These are phyloP conservation scores for Gossypium laxum DNA, from an alignment of 441 rosid genomes.

Conservation along the genomic window DNA sequence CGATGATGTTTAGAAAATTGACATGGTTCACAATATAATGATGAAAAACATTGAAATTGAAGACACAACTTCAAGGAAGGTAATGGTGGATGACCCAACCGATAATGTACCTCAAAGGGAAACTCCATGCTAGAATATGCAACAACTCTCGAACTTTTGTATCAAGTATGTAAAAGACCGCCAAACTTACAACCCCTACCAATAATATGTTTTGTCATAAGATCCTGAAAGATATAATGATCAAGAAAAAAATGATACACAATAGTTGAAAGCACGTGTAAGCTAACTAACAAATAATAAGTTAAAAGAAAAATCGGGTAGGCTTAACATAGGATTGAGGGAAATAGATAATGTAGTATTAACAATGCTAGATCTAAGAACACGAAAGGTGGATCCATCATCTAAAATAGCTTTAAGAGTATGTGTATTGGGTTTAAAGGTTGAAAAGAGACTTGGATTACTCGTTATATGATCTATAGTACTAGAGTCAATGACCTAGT, in stretches of 20 bases:
- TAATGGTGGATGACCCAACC: background rate
- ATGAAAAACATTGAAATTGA: background rate
- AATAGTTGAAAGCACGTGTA: background rate
- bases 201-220: background rate
- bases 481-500: background rate
- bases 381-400: background rate
- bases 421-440: background rate
- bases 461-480: background rate
- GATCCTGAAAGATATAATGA: background rate
- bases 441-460: background rate
- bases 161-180: background rate
- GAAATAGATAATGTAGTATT: background rate
- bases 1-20: background rate
- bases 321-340: background rate
- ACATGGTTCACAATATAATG: background rate
- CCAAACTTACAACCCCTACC: background rate
- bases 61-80: background rate
- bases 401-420: background rate
- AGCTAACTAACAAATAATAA: background rate
- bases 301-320: background rate
- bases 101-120: background rate
- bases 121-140: background rate
- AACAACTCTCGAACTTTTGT: background rate
- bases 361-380: background rate
- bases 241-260: background rate